A percentile compares a stretch with the other conserved stretches of the same genome.
Conservation (phyloP, 495 filamentous ascomycete genomes). For the Neurospora tetraspora region DNA sequence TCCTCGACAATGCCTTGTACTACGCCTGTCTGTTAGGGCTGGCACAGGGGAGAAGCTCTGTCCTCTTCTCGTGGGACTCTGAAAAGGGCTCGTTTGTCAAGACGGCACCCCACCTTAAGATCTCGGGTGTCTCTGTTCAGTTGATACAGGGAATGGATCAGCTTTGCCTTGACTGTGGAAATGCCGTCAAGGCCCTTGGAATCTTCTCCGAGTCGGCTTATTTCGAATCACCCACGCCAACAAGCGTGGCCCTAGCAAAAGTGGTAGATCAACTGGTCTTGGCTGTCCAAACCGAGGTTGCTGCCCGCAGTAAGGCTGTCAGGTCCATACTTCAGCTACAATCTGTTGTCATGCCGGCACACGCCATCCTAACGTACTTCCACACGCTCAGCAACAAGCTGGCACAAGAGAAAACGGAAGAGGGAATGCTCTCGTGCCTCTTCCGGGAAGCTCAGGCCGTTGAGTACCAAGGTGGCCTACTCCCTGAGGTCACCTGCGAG, state of each 20-base stretch:
- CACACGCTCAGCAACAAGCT: constrained; percentile 46
- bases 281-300: constrained; percentile 47
- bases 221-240: constrained; percentile 32
- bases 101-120: constrained; percentile 42
- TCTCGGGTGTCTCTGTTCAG: constrained; percentile 57
- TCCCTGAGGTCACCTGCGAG: constrained; percentile 54
- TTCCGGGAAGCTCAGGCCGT: constrained; percentile 53
- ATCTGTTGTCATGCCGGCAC: constrained; percentile 50
- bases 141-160: constrained; percentile 47
- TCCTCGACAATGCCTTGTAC: constrained; percentile 40
- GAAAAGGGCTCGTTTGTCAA: constrained; percentile 48
- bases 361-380: constrained; percentile 53
- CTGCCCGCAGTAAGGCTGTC: constrained; percentile 25
- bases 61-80: constrained; percentile 63
- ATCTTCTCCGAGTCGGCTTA: constrained; percentile 43
- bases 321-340: constrained; percentile 61
- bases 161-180: constrained; percentile 50
- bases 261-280: constrained; percentile 45
- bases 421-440: constrained; percentile 57
- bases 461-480: constrained; percentile 50
- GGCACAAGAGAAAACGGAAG: constrained; percentile 48
- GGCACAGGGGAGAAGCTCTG: constrained; percentile 70
- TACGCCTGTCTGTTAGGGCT: constrained; percentile 56
- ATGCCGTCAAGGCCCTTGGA: constrained; percentile 42
- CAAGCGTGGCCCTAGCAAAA: constrained; percentile 52